These are phyloP conservation scores for Leucosporidium scottii DNA, from an alignment of 768 basidiomycete species.

Conservation along the genomic window DNA sequence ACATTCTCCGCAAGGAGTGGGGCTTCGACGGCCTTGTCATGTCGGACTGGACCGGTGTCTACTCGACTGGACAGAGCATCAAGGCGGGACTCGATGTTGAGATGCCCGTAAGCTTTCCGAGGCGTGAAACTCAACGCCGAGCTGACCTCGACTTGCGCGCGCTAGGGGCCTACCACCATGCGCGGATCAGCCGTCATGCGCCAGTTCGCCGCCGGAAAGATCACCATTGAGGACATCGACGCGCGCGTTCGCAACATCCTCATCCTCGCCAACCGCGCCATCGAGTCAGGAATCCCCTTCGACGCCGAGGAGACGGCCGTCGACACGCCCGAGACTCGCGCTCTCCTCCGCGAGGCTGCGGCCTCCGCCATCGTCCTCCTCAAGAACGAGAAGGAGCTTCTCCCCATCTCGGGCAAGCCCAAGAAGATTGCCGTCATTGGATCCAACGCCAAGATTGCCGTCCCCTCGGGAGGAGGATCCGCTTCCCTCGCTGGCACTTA, in stretches of 20 bases:
- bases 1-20: constrained; percentile 41
- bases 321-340: constrained; percentile 46
- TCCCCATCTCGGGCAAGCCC: constrained; percentile 39
- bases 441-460: constrained; percentile 40
- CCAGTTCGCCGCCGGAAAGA: constrained; percentile 38
- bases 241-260: constrained; percentile 46
- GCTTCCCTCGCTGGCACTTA: constrained; percentile 41
- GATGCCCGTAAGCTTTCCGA: constrained; percentile 24
- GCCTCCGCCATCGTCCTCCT: constrained; percentile 49
- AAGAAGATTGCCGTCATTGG: constrained; percentile 38
- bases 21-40: constrained; percentile 41
- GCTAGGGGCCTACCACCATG: constrained; percentile 44
- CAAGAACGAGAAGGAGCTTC: constrained; percentile 42
- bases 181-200: constrained; percentile 28
- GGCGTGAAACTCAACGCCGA: background rate
- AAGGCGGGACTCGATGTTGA: constrained; percentile 41
- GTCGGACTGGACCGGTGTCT: constrained; percentile 36
- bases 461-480: constrained; percentile 42
- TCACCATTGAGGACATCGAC: constrained; percentile 47
- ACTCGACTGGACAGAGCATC: constrained; percentile 38
- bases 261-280: constrained; percentile 42
- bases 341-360: constrained; percentile 46
- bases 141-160: background rate
- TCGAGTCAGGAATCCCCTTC: constrained; percentile 54
- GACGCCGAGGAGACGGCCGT: constrained; percentile 47